Percentiles rank a stretch among this genome's conserved stretches.
phyloP scores from a whole-genome alignment of 164 flowering plant species.

The Paratinospora sagittata region DNA sequence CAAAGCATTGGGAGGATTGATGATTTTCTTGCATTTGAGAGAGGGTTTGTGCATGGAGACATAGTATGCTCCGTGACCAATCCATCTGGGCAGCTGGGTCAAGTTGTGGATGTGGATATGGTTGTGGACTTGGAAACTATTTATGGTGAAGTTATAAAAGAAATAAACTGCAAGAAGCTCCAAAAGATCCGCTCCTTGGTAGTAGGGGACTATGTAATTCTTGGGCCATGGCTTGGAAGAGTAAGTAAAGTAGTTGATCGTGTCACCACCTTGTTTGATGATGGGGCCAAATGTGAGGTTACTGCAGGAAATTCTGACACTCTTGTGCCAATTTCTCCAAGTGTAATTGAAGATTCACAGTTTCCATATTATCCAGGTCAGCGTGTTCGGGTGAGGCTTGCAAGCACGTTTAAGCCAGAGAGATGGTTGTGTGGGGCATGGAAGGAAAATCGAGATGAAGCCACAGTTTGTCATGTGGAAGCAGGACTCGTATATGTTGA shows the following conservation, averaged over 20 bases:
- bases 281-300: constrained; percentile 68
- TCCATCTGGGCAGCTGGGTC: constrained; percentile 80
- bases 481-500: constrained; percentile 65
- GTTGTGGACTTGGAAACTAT: constrained; percentile 65
- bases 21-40: constrained; percentile 79
- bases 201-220: constrained; percentile 63
- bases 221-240: constrained; percentile 86
- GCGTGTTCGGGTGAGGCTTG: constrained; percentile 40
- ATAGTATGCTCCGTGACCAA: constrained; percentile 52
- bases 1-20: constrained; percentile 83
- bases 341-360: constrained; percentile 61
- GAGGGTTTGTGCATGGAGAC: constrained; percentile 65
- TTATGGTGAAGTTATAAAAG: constrained; percentile 40
- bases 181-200: constrained; percentile 51
- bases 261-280: constrained; percentile 65
- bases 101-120: constrained; percentile 54
- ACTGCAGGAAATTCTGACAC: constrained; percentile 36
- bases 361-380: constrained; percentile 86
- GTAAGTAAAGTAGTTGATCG: constrained; percentile 57
- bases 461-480: constrained; percentile 64
- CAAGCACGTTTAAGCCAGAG: constrained; percentile 36
- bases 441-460: constrained; percentile 47
- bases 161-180: constrained; percentile 54
- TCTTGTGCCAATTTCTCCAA: constrained; percentile 47
- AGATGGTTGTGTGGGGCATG: constrained; percentile 66